These are phyloP conservation scores for Psidium friedrichsthalianum DNA, from an alignment of 345 rosid genomes.

Conservation along the genomic window DNA sequence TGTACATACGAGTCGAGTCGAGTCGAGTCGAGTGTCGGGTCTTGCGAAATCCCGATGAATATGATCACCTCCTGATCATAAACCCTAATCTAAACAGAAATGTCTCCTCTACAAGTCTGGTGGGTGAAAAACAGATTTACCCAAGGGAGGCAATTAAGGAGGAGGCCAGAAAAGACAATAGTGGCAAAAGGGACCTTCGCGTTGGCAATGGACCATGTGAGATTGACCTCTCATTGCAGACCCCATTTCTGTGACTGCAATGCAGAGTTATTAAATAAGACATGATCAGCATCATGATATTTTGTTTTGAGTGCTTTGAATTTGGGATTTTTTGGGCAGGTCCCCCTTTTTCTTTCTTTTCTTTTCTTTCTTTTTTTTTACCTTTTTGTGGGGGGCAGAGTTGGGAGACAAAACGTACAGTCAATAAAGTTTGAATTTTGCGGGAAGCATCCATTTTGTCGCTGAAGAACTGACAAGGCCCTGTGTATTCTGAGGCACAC, in stretches of 20 bases:
- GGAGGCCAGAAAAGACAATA: neutral
- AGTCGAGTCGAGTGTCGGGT: neutral
- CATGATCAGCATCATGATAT: slow-evolving; percentile 13
- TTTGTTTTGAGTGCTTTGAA: neutral
- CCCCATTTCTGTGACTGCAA: slow-evolving; percentile 9
- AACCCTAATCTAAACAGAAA: neutral
- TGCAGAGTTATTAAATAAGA: slow-evolving; percentile 12
- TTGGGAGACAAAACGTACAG: slow-evolving; percentile 17
- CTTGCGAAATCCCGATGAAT: neutral
- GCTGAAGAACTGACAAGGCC: neutral
- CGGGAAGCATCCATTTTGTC: neutral
- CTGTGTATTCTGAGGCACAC: neutral
- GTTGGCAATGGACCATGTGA: slow-evolving; percentile 8
- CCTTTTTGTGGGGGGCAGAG: neutral
- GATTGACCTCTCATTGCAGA: slow-evolving; percentile 32
- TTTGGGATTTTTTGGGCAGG: neutral
- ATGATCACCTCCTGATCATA: neutral
- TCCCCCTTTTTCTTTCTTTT: neutral
- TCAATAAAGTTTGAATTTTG: neutral
- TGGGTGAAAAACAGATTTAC: neutral
- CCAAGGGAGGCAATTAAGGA: neutral
- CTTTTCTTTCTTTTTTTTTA: no score
- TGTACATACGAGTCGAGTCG: neutral
- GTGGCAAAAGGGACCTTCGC: neutral
- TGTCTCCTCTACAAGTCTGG: no score